These are phyloP conservation scores for Hydnum rufescens DNA, from an alignment of 768 basidiomycete species.

Conservation along the genomic window DNA sequence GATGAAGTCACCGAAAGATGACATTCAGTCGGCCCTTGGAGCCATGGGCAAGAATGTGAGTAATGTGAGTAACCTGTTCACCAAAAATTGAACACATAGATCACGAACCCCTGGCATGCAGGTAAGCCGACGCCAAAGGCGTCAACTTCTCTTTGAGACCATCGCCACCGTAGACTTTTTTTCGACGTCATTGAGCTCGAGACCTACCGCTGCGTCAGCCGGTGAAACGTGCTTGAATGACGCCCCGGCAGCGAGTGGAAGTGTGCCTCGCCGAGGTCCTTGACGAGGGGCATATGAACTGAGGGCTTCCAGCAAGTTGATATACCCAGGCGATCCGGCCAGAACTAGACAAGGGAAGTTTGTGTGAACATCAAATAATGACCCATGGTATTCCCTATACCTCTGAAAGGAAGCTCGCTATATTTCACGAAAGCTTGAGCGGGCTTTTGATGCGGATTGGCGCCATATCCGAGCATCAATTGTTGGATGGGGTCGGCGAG, in stretches of 20 bases:
- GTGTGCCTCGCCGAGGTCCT: conserved; percentile 74
- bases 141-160: conserved; percentile 83
- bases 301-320: conserved; percentile 92
- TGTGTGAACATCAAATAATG: neutral
- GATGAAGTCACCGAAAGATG: conserved; percentile 97
- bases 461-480: conserved; percentile 78
- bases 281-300: conserved; percentile 93
- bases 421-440: conserved; percentile 86
- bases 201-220: conserved; percentile 85
- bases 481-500: conserved; percentile 59
- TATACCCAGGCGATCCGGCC: conserved; percentile 90
- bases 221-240: conserved; percentile 99
- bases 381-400: conserved; percentile 23
- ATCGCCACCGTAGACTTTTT: conserved; percentile 89
- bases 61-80: neutral
- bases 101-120: conserved; percentile 68
- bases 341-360: conserved; percentile 35
- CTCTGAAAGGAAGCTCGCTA: conserved; percentile 85
- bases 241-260: conserved; percentile 82
- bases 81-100: neutral
- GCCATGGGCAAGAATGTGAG: neutral
- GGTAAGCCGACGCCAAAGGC: conserved; percentile 80
- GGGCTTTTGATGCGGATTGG: conserved; percentile 97
- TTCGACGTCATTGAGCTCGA: conserved; percentile 63
- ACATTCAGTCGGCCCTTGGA: conserved; percentile 92